Conservation (phyloP, 2,329 filamentous ascomycete species). For the Fusarium musae region DNA sequence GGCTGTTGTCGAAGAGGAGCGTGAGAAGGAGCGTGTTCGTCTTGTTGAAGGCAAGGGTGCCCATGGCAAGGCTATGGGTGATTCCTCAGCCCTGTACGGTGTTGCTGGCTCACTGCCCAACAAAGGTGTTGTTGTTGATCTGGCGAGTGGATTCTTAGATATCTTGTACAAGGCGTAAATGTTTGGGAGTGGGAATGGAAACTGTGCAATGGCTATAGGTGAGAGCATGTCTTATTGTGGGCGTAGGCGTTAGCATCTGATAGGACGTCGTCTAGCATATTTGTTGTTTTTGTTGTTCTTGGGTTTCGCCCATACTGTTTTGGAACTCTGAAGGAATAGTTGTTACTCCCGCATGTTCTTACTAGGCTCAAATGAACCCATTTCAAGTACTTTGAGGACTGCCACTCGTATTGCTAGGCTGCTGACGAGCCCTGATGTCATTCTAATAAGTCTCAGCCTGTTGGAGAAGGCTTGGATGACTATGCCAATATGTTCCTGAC, state of each 20-base stretch:
- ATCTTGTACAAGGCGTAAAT: constrained; percentile 85
- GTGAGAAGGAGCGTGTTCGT: constrained; percentile 81
- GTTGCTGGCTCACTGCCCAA: constrained; percentile 95
- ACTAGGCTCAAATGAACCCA: constrained; percentile 1
- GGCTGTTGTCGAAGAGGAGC: constrained; percentile 74
- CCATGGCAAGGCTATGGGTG: constrained; percentile 76
- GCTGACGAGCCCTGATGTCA: not conserved
- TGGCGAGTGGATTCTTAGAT: constrained; percentile 92
- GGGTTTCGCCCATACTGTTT: not conserved
- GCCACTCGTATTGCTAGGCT: not conserved
- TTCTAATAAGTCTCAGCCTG: not conserved
- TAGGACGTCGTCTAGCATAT: constrained; percentile 7
- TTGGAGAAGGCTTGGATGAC: not conserved
- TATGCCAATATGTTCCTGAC: constrained; percentile 20
- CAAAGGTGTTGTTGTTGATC: constrained; percentile 91
- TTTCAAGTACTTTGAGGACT: not conserved
- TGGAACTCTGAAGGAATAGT: not conserved
- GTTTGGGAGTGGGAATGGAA: not conserved
- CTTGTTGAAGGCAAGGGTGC: constrained; percentile 74
- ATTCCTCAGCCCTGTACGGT: constrained; percentile 90
- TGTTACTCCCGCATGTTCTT: not conserved
- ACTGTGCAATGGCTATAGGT: not conserved
- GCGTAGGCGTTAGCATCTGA: constrained; percentile 25
- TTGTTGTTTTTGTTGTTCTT: not conserved
- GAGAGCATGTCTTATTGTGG: constrained; percentile 12